Conservation (phyloP, 1,139 yeast genomes). For the Dujonia santamariae region DNA sequence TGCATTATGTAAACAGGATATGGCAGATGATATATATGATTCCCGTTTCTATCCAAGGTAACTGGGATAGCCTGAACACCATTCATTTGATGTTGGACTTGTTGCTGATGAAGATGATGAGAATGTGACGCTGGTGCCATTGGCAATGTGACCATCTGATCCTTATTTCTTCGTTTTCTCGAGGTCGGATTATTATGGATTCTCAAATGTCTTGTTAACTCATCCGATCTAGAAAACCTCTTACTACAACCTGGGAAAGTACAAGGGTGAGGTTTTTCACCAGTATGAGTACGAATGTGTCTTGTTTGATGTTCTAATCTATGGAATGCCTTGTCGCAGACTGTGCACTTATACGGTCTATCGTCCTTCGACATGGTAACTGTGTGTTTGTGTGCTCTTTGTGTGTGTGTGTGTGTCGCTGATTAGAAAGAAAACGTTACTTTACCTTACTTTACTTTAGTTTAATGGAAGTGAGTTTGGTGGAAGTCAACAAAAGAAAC, state of each 20-base stretch:
- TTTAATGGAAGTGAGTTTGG: not conserved
- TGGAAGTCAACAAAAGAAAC: not conserved
- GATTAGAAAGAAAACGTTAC: not conserved
- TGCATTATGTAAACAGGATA: conserved; percentile 36
- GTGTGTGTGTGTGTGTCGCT: not conserved
- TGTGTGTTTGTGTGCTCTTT: no score
- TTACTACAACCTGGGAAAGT: conserved; percentile 65
- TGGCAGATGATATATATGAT: conserved; percentile 31
- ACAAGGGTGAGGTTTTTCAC: conserved; percentile 75
- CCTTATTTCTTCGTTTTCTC: conserved; percentile 30
- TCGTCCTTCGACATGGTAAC: conserved; percentile 20
- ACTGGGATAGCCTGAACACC: conserved; percentile 22
- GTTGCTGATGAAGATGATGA: conserved; percentile 6
- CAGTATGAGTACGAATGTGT: conserved; percentile 69
- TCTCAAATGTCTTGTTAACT: conserved; percentile 63
- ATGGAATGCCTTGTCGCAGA: conserved; percentile 63
- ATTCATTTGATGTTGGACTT: not conserved
- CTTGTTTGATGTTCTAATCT: conserved; percentile 67
- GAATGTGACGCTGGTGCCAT: conserved; percentile 10
- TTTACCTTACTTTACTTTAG: no score
- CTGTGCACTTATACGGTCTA: conserved; percentile 56
- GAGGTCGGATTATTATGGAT: conserved; percentile 59
- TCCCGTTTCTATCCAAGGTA: conserved; percentile 34
- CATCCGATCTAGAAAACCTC: conserved; percentile 66
- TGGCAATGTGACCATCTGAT: conserved; percentile 9